phyloP scores from a whole-genome alignment of 2,329 filamentous ascomycete species.

The Endothia cerciana region DNA sequence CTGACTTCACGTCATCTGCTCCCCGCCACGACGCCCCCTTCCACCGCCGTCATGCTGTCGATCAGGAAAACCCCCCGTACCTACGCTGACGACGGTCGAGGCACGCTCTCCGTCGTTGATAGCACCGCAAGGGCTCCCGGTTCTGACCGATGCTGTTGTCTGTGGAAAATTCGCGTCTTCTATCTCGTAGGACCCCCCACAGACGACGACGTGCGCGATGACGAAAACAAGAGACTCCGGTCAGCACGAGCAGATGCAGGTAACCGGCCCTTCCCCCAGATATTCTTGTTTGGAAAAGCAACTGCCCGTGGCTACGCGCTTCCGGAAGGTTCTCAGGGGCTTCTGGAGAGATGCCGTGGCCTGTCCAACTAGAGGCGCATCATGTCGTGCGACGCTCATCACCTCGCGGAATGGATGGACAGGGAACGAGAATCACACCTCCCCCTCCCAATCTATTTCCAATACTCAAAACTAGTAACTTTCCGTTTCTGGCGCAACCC shows the following conservation, averaged over 20 bases:
- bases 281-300: not conserved
- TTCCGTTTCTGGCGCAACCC: conserved; percentile 4
- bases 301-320: not conserved
- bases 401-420: too few species aligned
- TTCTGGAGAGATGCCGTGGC: conserved; percentile 23
- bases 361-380: conserved; percentile 10
- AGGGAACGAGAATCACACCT: conserved; percentile 3
- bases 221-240: not conserved
- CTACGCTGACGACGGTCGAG: not conserved
- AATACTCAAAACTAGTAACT: not conserved
- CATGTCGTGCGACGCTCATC: conserved; percentile 9
- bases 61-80: not conserved
- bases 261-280: conserved; percentile 10
- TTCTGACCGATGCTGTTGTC: not conserved
- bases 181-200: not conserved
- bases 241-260: not conserved
- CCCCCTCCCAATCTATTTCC: not conserved
- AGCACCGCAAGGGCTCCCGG: not conserved
- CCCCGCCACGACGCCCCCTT: conserved; percentile 2
- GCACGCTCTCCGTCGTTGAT: not conserved
- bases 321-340: not conserved
- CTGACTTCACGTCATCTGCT: conserved; percentile 10
- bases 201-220: not conserved
- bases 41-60: not conserved
- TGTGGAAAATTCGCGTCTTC: not conserved